Percentiles rank a stretch among this genome's conserved stretches.
Evolutionary conservation across 805 yeast genomes (phyloP).

Genomic region (Hanseniaspora thailandica): DNA sequence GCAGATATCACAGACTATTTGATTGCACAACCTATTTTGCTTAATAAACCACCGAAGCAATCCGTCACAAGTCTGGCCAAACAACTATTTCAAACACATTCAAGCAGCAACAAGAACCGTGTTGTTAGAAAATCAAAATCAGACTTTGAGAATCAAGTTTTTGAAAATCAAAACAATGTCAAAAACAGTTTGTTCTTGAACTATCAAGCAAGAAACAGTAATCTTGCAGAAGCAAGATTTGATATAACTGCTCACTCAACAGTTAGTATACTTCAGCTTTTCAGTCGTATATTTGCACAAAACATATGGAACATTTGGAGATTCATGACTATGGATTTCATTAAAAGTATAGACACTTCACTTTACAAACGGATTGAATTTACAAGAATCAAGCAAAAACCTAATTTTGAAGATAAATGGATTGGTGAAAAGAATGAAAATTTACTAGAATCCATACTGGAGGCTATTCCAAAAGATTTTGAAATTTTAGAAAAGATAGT

Average conservation of each 20-base stretch:
- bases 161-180: background rate
- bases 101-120: background rate
- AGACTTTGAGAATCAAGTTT: background rate
- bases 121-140: background rate
- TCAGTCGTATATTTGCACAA: background rate
- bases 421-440: background rate
- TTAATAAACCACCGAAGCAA: no score
- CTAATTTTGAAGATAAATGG: background rate
- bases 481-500: background rate
- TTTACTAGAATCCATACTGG: background rate
- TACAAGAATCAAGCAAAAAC: background rate
- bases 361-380: constrained; percentile 1
- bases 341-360: background rate
- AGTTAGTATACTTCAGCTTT: background rate
- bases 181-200: background rate
- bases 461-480: constrained; percentile 2
- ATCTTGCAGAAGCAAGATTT: background rate
- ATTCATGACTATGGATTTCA: background rate
- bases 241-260: background rate
- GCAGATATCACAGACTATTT: background rate
- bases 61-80: no score
- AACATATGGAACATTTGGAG: background rate
- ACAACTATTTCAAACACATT: no score
- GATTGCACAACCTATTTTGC: background rate
- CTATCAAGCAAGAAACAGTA: background rate